phyloP scores from a whole-genome alignment of 441 rosid genomes.

The Erodium moschatum region DNA sequence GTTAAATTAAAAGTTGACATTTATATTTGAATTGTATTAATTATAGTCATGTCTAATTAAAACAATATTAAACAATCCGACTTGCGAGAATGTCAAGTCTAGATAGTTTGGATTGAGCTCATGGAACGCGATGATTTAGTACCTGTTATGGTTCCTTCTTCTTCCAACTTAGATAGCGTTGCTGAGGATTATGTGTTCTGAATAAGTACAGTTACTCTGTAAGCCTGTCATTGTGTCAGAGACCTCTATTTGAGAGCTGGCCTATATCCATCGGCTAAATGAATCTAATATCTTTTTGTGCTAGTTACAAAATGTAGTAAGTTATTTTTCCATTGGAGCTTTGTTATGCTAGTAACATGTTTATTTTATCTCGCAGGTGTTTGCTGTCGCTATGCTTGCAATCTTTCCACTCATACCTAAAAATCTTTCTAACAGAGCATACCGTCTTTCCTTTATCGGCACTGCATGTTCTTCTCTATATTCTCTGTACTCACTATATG shows the following conservation, averaged over 20 bases:
- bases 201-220: no score
- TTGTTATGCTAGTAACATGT: constrained; percentile 1
- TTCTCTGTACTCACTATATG: constrained; percentile 71
- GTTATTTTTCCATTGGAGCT: neutral
- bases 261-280: neutral
- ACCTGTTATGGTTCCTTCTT: neutral
- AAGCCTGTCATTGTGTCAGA: neutral
- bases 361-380: constrained; percentile 47
- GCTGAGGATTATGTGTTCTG: neutral
- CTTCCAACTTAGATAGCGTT: neutral
- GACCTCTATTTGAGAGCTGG: neutral
- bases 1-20: no score
- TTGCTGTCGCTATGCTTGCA: constrained; percentile 79
- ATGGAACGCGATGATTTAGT: neutral
- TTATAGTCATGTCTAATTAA: no score
- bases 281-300: neutral
- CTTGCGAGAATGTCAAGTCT: no score
- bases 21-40: no score
- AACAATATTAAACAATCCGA: no score
- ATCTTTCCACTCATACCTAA: constrained; percentile 67
- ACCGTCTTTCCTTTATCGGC: constrained; percentile 85
- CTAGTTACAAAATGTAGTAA: neutral
- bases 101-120: no score
- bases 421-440: constrained; percentile 71
- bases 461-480: constrained; percentile 71